phyloP scores from a whole-genome alignment of 2,329 filamentous ascomycete species.

The Aspergillus melleus region DNA sequence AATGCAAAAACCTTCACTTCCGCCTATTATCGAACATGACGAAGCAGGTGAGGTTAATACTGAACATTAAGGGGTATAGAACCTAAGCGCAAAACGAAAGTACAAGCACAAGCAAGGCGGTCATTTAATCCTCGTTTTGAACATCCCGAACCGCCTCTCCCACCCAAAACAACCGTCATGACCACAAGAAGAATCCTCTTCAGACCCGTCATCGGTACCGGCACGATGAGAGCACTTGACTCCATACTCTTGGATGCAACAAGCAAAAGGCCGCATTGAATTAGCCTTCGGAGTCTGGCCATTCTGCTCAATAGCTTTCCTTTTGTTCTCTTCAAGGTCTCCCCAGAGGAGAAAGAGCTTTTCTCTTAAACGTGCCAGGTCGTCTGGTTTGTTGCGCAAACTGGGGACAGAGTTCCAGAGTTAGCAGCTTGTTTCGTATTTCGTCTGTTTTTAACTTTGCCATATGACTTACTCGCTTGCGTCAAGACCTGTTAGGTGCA shows the following conservation, averaged over 20 bases:
- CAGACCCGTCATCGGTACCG: constrained; percentile 25
- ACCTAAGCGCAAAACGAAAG: background rate
- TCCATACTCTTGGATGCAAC: constrained; percentile 72
- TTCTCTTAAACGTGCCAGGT: constrained; percentile 61
- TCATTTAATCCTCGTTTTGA: constrained; percentile 60
- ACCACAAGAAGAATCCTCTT: constrained; percentile 36
- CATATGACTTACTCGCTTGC: constrained; percentile 54
- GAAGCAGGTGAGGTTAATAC: background rate
- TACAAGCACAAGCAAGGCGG: background rate
- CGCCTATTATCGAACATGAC: background rate
- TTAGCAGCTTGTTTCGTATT: too few relatives aligned
- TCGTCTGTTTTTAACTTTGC: too few relatives aligned
- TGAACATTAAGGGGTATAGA: background rate
- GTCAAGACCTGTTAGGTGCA: constrained; percentile 56
- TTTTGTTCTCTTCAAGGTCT: constrained; percentile 72
- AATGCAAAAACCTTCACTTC: background rate
- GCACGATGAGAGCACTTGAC: constrained; percentile 42
- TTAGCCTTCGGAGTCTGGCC: constrained; percentile 27
- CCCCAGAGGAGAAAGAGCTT: constrained; percentile 82
- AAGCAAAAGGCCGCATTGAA: constrained; percentile 64
- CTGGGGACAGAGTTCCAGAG: constrained; percentile 33
- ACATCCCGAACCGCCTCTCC: constrained; percentile 65
- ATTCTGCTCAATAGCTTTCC: constrained; percentile 28
- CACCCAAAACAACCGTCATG: constrained; percentile 51
- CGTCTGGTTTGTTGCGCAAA: constrained; percentile 54